A percentile compares a stretch with the other conserved stretches of the same genome.
Evolutionary conservation across 768 basidiomycete species (phyloP).

Genomic region (Hydnomerulius pinastri): DNA sequence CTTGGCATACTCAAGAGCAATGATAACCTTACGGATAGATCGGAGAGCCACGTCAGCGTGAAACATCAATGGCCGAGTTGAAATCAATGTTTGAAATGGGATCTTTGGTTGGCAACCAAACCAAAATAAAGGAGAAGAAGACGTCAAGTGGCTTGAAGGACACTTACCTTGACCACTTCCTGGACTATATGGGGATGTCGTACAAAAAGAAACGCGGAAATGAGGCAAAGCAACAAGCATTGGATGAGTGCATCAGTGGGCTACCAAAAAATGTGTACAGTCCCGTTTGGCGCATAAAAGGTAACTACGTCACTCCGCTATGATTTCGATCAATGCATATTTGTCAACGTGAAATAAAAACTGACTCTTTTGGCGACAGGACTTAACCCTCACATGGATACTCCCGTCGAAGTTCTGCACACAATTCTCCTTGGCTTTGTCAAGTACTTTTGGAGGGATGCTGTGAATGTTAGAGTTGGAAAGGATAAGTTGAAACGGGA

Average conservation of each 20-base stretch:
- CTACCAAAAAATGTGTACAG: conserved; percentile 6
- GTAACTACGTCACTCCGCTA: not conserved
- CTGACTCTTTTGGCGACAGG: conserved; percentile 3
- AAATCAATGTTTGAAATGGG: not conserved
- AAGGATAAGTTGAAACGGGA: conserved; percentile 3
- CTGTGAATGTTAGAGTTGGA: not conserved
- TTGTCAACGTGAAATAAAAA: too few species aligned
- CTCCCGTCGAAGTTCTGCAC: conserved; percentile 25
- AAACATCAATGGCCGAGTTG: not conserved
- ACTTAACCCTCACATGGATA: conserved; percentile 19
- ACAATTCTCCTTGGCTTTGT: conserved; percentile 22
- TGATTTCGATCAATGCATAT: not conserved
- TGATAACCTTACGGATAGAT: too few species aligned
- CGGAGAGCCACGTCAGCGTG: not conserved
- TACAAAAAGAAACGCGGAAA: not conserved
- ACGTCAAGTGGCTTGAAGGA: conserved; percentile 13
- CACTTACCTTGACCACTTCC: conserved; percentile 8
- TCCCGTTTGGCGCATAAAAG: conserved; percentile 11
- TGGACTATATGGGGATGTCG: not conserved
- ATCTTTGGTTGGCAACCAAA: not conserved
- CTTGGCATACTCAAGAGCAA: too few species aligned
- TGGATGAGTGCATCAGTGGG: too few species aligned
- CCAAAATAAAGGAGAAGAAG: not conserved
- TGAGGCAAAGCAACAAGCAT: conserved; percentile 4
- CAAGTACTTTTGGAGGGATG: conserved; percentile 25